These are phyloP conservation scores for Aureobasidium mangrovei DNA, from an alignment of 2,329 filamentous ascomycete species.

Conservation along the genomic window DNA sequence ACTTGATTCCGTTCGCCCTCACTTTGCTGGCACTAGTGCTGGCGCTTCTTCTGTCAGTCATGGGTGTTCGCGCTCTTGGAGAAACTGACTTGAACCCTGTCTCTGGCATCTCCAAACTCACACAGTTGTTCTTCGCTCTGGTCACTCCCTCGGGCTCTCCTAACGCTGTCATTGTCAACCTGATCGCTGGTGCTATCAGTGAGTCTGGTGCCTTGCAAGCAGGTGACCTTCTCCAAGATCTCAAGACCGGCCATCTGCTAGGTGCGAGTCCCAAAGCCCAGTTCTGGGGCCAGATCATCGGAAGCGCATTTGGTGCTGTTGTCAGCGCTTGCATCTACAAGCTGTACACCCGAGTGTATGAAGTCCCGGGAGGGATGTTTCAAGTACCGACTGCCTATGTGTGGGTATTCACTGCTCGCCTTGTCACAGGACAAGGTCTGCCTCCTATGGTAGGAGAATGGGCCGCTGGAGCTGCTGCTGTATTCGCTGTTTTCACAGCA, in stretches of 20 bases:
- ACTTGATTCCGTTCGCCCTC: slow-evolving; percentile 70
- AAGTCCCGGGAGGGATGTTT: slow-evolving; percentile 80
- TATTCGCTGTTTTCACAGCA: slow-evolving; percentile 66
- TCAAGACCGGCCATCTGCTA: slow-evolving; percentile 90
- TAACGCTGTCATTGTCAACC: slow-evolving; percentile 87
- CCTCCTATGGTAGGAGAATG: slow-evolving; percentile 77
- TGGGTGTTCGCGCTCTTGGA: slow-evolving; percentile 56
- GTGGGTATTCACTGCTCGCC: slow-evolving; percentile 91
- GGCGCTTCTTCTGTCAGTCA: slow-evolving; percentile 57
- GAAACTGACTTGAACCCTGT: slow-evolving; percentile 95
- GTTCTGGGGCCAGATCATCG: slow-evolving; percentile 93
- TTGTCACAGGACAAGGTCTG: slow-evolving; percentile 84
- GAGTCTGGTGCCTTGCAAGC: slow-evolving; percentile 85
- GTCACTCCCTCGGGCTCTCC: slow-evolving; percentile 73
- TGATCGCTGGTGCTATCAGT: slow-evolving; percentile 82
- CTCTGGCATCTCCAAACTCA: slow-evolving; percentile 91
- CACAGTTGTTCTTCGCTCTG: slow-evolving; percentile 88
- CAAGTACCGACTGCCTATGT: slow-evolving; percentile 92
- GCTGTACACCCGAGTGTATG: slow-evolving; percentile 82
- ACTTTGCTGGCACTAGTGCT: slow-evolving; percentile 77
- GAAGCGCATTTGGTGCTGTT: slow-evolving; percentile 75
- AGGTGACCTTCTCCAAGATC: slow-evolving; percentile 91
- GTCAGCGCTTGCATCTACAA: slow-evolving; percentile 81
- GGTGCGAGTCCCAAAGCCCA: slow-evolving; percentile 89
- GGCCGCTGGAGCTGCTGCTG: slow-evolving; percentile 60